These are phyloP conservation scores for Cystobasidium pallidum DNA, from an alignment of 1,284 basidiomycete genomes.

Conservation along the genomic window DNA sequence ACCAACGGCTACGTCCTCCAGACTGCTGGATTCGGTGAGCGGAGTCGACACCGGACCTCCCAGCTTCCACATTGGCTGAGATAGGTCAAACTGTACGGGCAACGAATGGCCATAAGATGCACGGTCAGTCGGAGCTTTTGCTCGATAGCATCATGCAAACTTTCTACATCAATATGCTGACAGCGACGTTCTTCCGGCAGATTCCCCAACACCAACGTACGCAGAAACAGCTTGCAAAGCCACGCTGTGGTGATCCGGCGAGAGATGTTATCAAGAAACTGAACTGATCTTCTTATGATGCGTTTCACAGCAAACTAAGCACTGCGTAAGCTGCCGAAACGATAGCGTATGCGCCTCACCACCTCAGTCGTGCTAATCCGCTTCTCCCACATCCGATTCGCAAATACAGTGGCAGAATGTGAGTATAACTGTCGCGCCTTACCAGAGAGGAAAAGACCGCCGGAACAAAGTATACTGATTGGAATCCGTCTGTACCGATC, in stretches of 20 bases:
- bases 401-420: constrained; percentile 70
- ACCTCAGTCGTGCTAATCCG: constrained; percentile 8
- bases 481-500: not conserved
- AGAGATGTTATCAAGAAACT: not conserved
- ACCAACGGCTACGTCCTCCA: constrained; percentile 67
- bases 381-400: constrained; percentile 7
- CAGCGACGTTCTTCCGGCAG: constrained; percentile 65
- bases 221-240: constrained; percentile 29
- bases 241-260: constrained; percentile 4
- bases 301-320: constrained; percentile 69
- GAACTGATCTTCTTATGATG: not conserved
- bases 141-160: not conserved
- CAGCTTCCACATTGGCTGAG: constrained; percentile 24
- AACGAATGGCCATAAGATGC: constrained; percentile 5
- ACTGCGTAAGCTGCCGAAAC: constrained; percentile 69
- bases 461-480: not conserved
- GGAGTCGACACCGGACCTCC: constrained; percentile 18
- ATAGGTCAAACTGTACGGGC: not conserved
- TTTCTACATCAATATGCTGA: not conserved
- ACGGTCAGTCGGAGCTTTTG: not conserved
- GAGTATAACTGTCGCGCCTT: constrained; percentile 1
- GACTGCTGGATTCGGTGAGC: constrained; percentile 81
- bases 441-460: too few relatives aligned
- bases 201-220: constrained; percentile 85
- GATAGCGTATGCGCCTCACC: not conserved